Evolutionary conservation across 2,329 filamentous ascomycete species (phyloP).

Genomic region (Aspergillus eucalypticola): DNA sequence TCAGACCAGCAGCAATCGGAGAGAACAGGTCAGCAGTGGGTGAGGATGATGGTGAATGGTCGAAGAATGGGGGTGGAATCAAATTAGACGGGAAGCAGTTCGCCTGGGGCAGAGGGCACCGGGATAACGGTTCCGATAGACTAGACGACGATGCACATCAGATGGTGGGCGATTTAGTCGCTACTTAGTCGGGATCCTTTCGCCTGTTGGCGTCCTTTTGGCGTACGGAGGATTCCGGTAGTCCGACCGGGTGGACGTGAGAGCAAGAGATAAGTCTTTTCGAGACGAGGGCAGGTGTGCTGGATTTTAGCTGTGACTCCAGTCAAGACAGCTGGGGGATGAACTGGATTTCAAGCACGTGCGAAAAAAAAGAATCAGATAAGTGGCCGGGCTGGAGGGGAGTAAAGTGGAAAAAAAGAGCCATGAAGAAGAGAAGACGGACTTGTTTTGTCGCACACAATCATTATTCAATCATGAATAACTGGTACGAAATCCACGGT

Average conservation of each 20-base stretch:
- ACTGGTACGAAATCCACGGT: not conserved
- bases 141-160: slow-evolving; percentile 19
- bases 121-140: slow-evolving; percentile 24
- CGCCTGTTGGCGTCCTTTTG: not conserved
- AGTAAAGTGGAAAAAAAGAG: not conserved
- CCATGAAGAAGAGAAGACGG: not conserved
- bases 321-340: not conserved
- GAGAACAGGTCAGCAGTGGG: slow-evolving; percentile 9
- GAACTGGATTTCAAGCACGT: not conserved
- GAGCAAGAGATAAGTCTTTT: not conserved
- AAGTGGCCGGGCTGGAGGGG: slow-evolving; percentile 5
- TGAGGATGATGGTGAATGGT: slow-evolving; percentile 5
- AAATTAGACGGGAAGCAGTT: slow-evolving; percentile 15
- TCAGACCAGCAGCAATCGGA: slow-evolving; percentile 4
- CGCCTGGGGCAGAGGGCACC: slow-evolving; percentile 24
- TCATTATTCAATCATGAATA: slow-evolving; percentile 9
- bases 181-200: slow-evolving; percentile 1
- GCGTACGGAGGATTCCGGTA: not conserved
- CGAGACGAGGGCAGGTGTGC: not conserved
- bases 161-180: slow-evolving; percentile 3
- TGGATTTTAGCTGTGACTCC: not conserved
- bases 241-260: not conserved
- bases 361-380: slow-evolving; percentile 16
- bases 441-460: not conserved
- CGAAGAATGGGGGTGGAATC: slow-evolving; percentile 19